Evolutionary conservation across 129 eudicot genomes (phyloP).

Genomic region (Centrapalus pauciflorus): DNA sequence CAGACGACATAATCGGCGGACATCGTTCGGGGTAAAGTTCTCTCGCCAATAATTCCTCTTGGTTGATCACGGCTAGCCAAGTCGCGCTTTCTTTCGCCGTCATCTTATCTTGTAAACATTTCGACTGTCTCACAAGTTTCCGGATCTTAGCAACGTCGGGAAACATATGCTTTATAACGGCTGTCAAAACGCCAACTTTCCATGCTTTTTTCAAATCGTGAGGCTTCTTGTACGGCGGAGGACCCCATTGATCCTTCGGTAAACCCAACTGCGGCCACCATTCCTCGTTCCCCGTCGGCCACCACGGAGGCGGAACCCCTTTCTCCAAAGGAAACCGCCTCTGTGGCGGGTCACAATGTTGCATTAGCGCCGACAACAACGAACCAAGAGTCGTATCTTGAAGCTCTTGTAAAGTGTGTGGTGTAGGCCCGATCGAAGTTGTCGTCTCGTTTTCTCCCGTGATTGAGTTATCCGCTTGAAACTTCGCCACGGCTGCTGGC

Average conservation of each 20-base stretch:
- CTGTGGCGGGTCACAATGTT: constrained; percentile 83
- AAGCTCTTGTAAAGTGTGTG: constrained; percentile 73
- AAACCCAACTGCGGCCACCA: constrained; percentile 76
- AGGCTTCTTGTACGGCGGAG: constrained; percentile 81
- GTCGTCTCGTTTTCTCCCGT: constrained; percentile 48
- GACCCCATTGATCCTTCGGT: constrained; percentile 44
- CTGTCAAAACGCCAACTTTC: constrained; percentile 77
- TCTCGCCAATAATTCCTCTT: constrained; percentile 57
- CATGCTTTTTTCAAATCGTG: constrained; percentile 71
- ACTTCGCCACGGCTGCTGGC: constrained; percentile 71
- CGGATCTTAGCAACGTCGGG: constrained; percentile 67
- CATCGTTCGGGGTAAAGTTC: constrained; percentile 53
- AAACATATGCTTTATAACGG: constrained; percentile 78
- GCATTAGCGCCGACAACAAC: constrained; percentile 72
- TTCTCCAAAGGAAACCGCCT: constrained; percentile 73
- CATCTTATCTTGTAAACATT: constrained; percentile 83
- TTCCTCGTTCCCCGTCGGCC: constrained; percentile 80
- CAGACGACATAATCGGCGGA: constrained; percentile 49
- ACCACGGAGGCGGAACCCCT: constrained; percentile 83
- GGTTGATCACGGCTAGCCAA: constrained; percentile 68
- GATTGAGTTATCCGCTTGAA: constrained; percentile 45
- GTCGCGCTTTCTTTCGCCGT: constrained; percentile 71
- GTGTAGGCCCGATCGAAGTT: constrained; percentile 58
- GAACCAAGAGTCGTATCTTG: constrained; percentile 88
- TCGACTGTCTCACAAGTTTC: constrained; percentile 71